Percentiles rank a stretch among this genome's conserved stretches.
phyloP scores from a whole-genome alignment of 768 basidiomycete genomes.

The Hypsizygus marmoreus region DNA sequence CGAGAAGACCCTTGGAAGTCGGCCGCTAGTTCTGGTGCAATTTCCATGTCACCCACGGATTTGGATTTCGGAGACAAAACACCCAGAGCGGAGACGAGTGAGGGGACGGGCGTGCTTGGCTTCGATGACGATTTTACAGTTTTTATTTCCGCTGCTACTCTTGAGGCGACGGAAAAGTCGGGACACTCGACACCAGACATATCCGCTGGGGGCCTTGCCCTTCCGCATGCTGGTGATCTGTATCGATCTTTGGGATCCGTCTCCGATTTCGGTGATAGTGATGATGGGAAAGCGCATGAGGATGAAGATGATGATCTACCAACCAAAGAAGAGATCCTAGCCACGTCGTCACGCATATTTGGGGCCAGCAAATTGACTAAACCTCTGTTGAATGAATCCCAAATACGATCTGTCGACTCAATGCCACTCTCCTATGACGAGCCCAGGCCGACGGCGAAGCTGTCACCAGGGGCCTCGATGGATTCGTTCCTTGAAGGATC shows the following conservation, averaged over 20 bases:
- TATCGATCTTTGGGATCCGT: conserved; percentile 60
- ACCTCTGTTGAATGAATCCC: not conserved
- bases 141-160: conserved; percentile 63
- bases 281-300: conserved; percentile 29
- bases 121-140: conserved; percentile 85
- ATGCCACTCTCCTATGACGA: not conserved
- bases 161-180: conserved; percentile 20
- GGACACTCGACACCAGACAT: conserved; percentile 23
- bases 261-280: conserved; percentile 57
- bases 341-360: conserved; percentile 53
- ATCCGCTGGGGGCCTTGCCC: conserved; percentile 18
- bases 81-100: conserved; percentile 2
- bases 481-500: conserved; percentile 10
- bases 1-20: conserved; percentile 45
- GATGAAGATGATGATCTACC: conserved; percentile 40
- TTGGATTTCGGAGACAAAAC: conserved; percentile 13
- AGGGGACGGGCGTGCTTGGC: conserved; percentile 23
- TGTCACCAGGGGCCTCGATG: not conserved
- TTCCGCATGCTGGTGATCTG: conserved; percentile 22
- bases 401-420: not conserved
- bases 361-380: conserved; percentile 25
- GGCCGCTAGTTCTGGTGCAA: conserved; percentile 29
- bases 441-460: not conserved
- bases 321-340: conserved; percentile 48
- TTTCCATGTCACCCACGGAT: conserved; percentile 26